These are phyloP conservation scores for Geranomyces variabilis DNA, from an alignment of 192 early-diverging fungal species.

Conservation along the genomic window DNA sequence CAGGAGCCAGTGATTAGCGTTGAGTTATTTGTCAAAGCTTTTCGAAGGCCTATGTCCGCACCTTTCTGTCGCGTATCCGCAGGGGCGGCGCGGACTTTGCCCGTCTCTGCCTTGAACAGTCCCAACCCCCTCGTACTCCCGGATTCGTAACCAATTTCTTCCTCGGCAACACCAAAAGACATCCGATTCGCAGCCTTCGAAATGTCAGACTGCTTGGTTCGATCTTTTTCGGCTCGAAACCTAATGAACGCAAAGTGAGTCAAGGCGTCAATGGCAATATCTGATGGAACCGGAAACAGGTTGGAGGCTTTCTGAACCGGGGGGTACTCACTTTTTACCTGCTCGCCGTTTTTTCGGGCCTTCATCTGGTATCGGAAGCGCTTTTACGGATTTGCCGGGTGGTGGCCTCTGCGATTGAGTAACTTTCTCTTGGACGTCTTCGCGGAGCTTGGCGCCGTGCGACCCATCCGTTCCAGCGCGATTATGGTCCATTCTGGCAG, in stretches of 20 bases:
- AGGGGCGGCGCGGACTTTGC: constrained; percentile 75
- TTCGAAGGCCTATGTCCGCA: constrained; percentile 45
- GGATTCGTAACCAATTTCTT: constrained; percentile 75
- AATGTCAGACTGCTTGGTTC: constrained; percentile 82
- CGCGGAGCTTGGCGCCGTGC: constrained; percentile 68
- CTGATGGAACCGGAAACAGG: too few species aligned
- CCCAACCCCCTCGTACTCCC: constrained; percentile 89
- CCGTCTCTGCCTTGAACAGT: constrained; percentile 74
- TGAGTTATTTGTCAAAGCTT: too few species aligned
- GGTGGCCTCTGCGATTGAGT: constrained; percentile 85
- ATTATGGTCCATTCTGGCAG: constrained; percentile 83
- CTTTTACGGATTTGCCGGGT: constrained; percentile 81
- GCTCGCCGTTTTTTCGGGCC: constrained; percentile 87
- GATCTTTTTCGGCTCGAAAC: constrained; percentile 80
- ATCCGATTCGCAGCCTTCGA: constrained; percentile 89
- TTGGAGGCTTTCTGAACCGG: constrained; percentile 29
- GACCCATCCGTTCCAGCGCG: constrained; percentile 73
- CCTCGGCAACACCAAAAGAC: constrained; percentile 88
- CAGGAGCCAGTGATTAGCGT: neutral
- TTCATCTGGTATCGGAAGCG: constrained; percentile 90
- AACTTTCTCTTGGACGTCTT: constrained; percentile 85
- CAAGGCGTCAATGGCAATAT: neutral
- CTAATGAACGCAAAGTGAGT: constrained; percentile 25
- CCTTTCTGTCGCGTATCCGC: constrained; percentile 72
- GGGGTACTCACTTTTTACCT: constrained; percentile 61